Conservation (phyloP, 345 rosid genomes). For the Eucalyptus curtisii region DNA sequence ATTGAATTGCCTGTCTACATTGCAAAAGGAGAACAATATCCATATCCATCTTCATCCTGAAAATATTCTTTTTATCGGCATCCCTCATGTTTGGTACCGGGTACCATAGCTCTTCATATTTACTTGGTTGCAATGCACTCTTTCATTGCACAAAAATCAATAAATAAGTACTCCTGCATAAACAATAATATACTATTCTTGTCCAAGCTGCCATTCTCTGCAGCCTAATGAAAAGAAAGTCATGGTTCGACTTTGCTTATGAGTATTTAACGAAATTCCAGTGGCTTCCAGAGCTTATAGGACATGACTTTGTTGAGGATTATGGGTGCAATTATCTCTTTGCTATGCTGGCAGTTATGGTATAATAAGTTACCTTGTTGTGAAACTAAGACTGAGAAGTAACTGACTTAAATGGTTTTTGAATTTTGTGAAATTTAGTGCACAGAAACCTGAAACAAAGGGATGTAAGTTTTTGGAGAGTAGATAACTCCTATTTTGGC, state of each 20-base stretch:
- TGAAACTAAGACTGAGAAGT: background rate
- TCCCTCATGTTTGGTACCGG: too few species aligned
- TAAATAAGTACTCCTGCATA: background rate
- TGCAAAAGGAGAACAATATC: too few species aligned
- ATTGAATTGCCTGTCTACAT: too few species aligned
- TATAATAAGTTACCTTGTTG: background rate
- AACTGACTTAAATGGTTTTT: background rate
- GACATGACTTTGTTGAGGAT: background rate
- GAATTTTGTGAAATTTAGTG: background rate
- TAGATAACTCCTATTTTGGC: too few species aligned
- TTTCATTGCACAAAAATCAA: background rate
- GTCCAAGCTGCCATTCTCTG: background rate
- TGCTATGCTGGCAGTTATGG: background rate
- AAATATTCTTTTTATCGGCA: too few species aligned
- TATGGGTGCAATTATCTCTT: background rate
- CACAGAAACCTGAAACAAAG: background rate
- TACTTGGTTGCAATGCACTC: background rate
- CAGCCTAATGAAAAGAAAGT: background rate
- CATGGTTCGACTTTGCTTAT: background rate
- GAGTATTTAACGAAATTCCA: background rate
- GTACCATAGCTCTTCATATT: too few species aligned
- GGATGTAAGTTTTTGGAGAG: too few species aligned
- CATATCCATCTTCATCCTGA: background rate
- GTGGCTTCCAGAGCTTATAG: background rate
- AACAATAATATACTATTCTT: background rate